Conservation (phyloP, 495 filamentous ascomycete genomes). For the Talaromyces trachyspermus region DNA sequence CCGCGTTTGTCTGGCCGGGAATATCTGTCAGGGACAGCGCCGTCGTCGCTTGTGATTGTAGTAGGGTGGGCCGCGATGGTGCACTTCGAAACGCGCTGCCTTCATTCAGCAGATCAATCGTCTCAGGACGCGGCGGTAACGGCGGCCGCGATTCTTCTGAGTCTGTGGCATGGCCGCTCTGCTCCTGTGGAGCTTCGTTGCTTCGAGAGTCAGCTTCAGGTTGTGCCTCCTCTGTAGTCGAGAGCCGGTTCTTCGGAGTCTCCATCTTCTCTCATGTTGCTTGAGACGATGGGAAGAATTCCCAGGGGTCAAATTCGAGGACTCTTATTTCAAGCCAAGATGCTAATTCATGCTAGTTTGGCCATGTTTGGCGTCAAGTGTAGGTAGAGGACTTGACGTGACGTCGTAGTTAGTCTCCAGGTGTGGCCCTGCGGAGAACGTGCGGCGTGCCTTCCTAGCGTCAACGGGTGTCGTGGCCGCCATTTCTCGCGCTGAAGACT, state of each 20-base stretch:
- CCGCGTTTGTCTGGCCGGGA: conserved; percentile 55
- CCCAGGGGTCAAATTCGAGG: not conserved
- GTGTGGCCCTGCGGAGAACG: not conserved
- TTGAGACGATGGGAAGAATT: not conserved
- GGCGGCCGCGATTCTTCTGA: conserved; percentile 49
- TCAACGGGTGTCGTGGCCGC: too few relatives aligned
- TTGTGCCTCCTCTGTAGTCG: conserved; percentile 1
- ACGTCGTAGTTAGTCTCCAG: too few relatives aligned
- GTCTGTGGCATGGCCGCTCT: conserved; percentile 18
- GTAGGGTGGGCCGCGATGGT: conserved; percentile 36
- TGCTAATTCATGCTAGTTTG: too few relatives aligned
- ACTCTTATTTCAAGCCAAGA: not conserved
- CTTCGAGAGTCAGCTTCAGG: not conserved
- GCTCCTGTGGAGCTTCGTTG: not conserved
- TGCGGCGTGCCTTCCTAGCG: not conserved
- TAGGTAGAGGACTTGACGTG: too few relatives aligned
- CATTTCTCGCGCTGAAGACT: too few relatives aligned
- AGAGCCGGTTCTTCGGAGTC: not conserved
- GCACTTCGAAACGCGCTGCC: conserved; percentile 20
- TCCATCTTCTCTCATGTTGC: conserved; percentile 7
- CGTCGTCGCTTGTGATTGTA: conserved; percentile 71
- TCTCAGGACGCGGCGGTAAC: conserved; percentile 59
- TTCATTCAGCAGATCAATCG: conserved; percentile 35
- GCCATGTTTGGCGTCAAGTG: too few relatives aligned
- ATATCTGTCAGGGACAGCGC: conserved; percentile 74